Conservation (phyloP, 306 rosid species). For the Oemleria cerasiformis region DNA sequence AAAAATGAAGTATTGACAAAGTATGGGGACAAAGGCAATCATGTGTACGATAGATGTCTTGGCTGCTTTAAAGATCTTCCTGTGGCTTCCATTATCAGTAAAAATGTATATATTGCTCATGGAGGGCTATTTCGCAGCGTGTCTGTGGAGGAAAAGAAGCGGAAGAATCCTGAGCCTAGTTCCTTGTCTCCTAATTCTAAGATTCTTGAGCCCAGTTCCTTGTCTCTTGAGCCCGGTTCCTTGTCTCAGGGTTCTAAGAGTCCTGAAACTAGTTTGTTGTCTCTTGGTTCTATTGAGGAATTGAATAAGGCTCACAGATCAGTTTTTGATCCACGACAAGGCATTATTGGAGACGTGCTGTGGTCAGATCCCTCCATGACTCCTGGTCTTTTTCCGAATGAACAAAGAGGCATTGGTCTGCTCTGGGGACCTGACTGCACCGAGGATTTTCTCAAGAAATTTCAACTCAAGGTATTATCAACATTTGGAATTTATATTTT, state of each 20-base stretch:
- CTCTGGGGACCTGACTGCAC: conserved; percentile 92
- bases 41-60: conserved; percentile 71
- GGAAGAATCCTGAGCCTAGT: conserved; percentile 46
- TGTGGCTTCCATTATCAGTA: conserved; percentile 70
- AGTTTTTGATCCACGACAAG: conserved; percentile 82
- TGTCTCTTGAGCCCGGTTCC: too few species aligned
- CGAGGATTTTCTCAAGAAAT: conserved; percentile 69
- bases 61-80: conserved; percentile 88
- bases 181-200: not conserved
- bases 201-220: too few species aligned
- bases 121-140: conserved; percentile 84
- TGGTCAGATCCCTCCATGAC: conserved; percentile 88
- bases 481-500: not conserved
- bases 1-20: conserved; percentile 73
- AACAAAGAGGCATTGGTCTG: conserved; percentile 78
- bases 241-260: too few species aligned
- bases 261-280: not conserved
- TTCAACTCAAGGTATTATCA: conserved; percentile 51
- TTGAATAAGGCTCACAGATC: conserved; percentile 65
- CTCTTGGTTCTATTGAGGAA: conserved; percentile 75
- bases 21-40: conserved; percentile 71
- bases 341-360: conserved; percentile 89
- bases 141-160: conserved; percentile 60
- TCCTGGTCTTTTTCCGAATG: conserved; percentile 75
- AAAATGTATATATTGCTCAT: conserved; percentile 75